phyloP scores from a whole-genome alignment of 176 grass and related monocot species.

The Lolium rigidum region DNA sequence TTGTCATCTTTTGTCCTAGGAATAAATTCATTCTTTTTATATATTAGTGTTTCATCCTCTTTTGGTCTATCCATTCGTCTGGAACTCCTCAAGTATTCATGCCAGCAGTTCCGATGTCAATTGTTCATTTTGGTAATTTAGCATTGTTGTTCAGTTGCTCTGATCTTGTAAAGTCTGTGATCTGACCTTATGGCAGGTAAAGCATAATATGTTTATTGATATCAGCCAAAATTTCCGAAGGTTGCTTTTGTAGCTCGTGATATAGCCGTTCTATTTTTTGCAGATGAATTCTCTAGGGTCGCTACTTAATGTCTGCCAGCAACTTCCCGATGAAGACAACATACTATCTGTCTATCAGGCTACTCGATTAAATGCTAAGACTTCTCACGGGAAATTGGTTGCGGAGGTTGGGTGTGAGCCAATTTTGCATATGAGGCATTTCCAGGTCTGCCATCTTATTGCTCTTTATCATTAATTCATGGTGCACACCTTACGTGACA shows the following conservation, averaged over 20 bases:
- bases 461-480: slow-evolving; percentile 20
- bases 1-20: slow-evolving; percentile 9
- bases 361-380: slow-evolving; percentile 74
- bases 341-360: slow-evolving; percentile 67
- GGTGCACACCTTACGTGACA: neutral
- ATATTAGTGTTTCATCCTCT: slow-evolving; percentile 8
- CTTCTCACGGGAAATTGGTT: slow-evolving; percentile 86
- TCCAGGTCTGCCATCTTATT: slow-evolving; percentile 72
- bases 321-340: slow-evolving; percentile 74
- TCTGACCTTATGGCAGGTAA: slow-evolving; percentile 8
- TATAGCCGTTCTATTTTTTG: slow-evolving; percentile 33
- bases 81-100: slow-evolving; percentile 12
- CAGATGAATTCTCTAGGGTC: slow-evolving; percentile 95
- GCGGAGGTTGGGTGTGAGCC: slow-evolving; percentile 93
- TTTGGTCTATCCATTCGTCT: neutral
- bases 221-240: neutral
- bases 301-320: slow-evolving; percentile 75
- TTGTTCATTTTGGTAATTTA: neutral
- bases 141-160: neutral
- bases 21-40: neutral
- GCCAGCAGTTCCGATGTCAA: neutral
- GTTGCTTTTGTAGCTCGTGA: slow-evolving; percentile 3
- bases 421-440: slow-evolving; percentile 97
- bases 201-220: slow-evolving; percentile 13
- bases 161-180: neutral